Base-by-base conservation (phyloP, 306 rosid genomes). In the Luffa acutangula region DNA sequence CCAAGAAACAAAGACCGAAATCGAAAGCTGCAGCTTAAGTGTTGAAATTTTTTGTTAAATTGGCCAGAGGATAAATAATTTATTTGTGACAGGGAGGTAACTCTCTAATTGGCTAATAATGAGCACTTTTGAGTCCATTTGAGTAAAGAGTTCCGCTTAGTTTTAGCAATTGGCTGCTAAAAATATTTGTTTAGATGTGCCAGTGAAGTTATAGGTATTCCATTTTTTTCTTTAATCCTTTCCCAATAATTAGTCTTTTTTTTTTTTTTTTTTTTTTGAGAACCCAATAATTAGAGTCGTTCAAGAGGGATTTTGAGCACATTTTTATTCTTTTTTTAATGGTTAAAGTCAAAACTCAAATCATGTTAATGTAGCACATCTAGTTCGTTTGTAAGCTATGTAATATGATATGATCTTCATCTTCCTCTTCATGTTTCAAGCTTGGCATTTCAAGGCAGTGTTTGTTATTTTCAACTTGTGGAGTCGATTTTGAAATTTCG, bases 1-100 rank as follows among this genome's bases (percentile, higher is more conserved):
- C 85, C 39, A 96, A 96, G 94, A 96, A 96, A 82, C 94, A 86
- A 78, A 96, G 89, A 79, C 75, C 96, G 0, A 96, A 93, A 82
- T 79, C 84, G 14, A 93, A 93, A 78, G 92, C 78, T 41, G 86
- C 92, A 18, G 86, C 90, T 78, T 93, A 89, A 79, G 75, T 82
- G 83, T 85, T 88, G 85, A 51, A 43, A 80, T 78, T 80, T 83
- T 57, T 80, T 63, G 81, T 80, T 73, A 17, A 72, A 59, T 80
- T 54, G 81, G 72, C 49, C 74, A 69, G 51, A 54, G 36, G 76
- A 64, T 70, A 54, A 67, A 39, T 53, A 78, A 78, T 73, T 89
- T 83, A 62, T 63, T 82, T 80, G 79, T 25, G 75, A 81, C 25
- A 52, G 69, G 80, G 77, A 79, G 67, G 75, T 21, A 34, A 36